These are phyloP conservation scores for Amoebophrya sp. DNA, from an alignment of 169 alveolate genomes.

Conservation along the genomic window DNA sequence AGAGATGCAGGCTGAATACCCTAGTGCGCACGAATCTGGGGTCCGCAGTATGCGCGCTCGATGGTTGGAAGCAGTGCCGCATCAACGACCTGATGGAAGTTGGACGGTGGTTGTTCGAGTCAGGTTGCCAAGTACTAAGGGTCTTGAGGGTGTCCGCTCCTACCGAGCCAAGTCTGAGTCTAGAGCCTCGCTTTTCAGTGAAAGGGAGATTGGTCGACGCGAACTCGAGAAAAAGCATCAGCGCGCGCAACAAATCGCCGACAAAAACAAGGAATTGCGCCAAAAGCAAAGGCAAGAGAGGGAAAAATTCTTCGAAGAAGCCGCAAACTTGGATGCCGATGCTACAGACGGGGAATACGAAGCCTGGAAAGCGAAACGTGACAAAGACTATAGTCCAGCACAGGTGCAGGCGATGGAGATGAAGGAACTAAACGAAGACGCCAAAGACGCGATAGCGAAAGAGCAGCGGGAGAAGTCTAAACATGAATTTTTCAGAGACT, in stretches of 20 bases:
- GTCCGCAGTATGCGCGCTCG: not conserved
- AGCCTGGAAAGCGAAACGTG: not conserved
- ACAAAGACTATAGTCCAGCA: not conserved
- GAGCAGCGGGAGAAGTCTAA: not conserved
- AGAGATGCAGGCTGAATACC: not conserved
- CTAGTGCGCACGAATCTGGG: not conserved
- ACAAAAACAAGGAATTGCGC: not conserved
- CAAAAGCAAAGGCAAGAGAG: not conserved
- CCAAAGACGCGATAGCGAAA: not conserved
- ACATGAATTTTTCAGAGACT: not conserved
- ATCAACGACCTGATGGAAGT: not conserved
- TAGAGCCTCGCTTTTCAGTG: not conserved
- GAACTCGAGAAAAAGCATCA: not conserved
- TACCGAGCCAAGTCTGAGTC: not conserved
- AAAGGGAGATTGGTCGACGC: not conserved
- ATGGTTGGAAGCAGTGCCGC: slow-evolving; percentile 11
- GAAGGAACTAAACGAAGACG: not conserved
- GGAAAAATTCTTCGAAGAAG: not conserved
- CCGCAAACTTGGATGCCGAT: not conserved
- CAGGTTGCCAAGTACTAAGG: not conserved
- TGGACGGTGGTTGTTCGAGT: not conserved
- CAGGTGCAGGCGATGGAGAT: not conserved
- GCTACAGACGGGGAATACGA: not conserved
- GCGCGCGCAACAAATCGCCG: too few relatives aligned
- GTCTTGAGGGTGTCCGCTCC: not conserved